Percentiles rank a stretch among this genome's conserved stretches.
Conservation (phyloP, 352 stramenopile genomes). For the Peronospora destructor region DNA sequence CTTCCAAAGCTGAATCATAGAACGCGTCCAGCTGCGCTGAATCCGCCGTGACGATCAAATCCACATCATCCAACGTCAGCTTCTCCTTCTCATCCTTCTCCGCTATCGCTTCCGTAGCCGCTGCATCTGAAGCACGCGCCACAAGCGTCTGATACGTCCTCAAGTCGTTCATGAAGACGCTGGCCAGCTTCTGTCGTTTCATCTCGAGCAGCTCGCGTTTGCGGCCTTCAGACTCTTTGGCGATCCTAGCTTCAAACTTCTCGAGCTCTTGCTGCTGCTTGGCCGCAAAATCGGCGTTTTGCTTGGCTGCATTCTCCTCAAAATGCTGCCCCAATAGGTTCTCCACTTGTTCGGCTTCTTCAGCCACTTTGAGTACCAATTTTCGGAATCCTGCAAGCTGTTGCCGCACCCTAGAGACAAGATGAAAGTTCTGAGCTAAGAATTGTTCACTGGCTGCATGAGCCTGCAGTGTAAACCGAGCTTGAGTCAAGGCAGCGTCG, state of each 20-base stretch:
- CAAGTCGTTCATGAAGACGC: conserved; percentile 70
- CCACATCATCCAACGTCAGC: conserved; percentile 65
- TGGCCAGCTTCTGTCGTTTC: conserved; percentile 44
- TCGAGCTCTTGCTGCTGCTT: conserved; percentile 72
- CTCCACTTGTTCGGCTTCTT: conserved; percentile 64
- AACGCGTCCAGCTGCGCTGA: conserved; percentile 59
- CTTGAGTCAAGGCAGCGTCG: conserved; percentile 27
- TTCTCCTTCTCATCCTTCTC: conserved; percentile 9
- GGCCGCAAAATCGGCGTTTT: conserved; percentile 67
- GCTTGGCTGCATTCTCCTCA: conserved; percentile 61
- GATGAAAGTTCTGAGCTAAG: conserved; percentile 54
- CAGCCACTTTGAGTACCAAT: conserved; percentile 50
- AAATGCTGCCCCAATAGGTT: conserved; percentile 56
- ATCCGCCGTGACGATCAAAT: conserved; percentile 61
- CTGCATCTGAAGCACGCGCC: conserved; percentile 39
- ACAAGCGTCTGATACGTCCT: conserved; percentile 75
- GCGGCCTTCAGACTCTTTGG: conserved; percentile 57
- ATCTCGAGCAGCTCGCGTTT: conserved; percentile 51
- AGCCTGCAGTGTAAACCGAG: conserved; percentile 45
- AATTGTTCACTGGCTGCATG: conserved; percentile 68
- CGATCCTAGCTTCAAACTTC: conserved; percentile 52
- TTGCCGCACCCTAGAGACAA: conserved; percentile 46
- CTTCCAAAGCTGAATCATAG: conserved; percentile 58
- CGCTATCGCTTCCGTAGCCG: conserved; percentile 5
- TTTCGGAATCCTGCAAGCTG: conserved; percentile 39